Evolutionary conservation across 345 rosid genomes (phyloP).

Genomic region (Camelina laxa): DNA sequence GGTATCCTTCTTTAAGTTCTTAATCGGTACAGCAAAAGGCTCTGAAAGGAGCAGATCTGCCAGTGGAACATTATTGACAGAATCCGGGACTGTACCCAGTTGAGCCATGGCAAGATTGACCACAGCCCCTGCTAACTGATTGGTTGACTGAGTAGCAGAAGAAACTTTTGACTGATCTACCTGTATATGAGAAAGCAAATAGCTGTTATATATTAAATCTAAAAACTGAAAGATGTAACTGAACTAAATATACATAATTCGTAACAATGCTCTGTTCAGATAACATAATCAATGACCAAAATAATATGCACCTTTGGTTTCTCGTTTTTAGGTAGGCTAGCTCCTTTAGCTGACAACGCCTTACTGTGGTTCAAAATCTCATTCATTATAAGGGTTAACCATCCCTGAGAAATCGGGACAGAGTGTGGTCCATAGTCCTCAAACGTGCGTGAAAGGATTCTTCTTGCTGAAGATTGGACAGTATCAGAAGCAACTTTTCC

Average conservation of each 20-base stretch:
- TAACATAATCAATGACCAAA: constrained; percentile 32
- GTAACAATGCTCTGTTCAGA: background rate
- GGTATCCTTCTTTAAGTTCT: constrained; percentile 71
- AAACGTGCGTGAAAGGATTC: constrained; percentile 80
- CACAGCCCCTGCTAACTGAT: constrained; percentile 78
- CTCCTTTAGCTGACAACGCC: constrained; percentile 58
- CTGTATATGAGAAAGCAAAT: constrained; percentile 60
- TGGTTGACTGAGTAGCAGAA: constrained; percentile 68
- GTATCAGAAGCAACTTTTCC: constrained; percentile 66
- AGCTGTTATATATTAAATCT: constrained; percentile 11
- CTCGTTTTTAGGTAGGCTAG: constrained; percentile 60
- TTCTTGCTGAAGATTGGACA: constrained; percentile 70
- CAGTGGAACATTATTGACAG: constrained; percentile 63
- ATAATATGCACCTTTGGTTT: constrained; percentile 65
- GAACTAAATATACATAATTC: constrained; percentile 7
- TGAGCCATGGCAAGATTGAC: constrained; percentile 79
- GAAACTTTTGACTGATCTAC: constrained; percentile 73
- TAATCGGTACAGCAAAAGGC: constrained; percentile 72
- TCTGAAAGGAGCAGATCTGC: constrained; percentile 87
- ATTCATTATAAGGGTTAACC: constrained; percentile 78
- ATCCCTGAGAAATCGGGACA: constrained; percentile 89
- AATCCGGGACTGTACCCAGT: constrained; percentile 51
- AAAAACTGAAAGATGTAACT: constrained; percentile 17
- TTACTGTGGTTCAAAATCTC: constrained; percentile 67
- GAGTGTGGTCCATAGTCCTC: constrained; percentile 79